Evolutionary conservation across 2,329 filamentous ascomycete species (phyloP), one percentile per base, ranked within the genome.

Genomic region (Talaromyces sp.): DNA sequence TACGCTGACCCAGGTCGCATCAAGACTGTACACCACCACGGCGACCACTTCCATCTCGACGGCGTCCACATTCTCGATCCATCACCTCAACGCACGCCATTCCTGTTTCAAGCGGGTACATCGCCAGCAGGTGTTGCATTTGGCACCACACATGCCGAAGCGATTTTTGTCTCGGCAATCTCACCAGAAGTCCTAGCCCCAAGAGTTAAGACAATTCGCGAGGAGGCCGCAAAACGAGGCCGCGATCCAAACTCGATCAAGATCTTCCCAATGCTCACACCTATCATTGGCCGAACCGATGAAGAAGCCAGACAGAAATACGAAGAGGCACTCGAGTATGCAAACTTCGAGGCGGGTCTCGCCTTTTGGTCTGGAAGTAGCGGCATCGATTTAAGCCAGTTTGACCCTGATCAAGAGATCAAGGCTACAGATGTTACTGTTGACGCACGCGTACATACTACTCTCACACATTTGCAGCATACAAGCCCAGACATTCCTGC

Each of bases 301-400:
- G 85, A 87, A 60, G 87, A 89, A 69, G 88, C 89, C 0, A 74
- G 81, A 61, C 82, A 80, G 8, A 90, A 90, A 72, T 84, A 87
- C 57, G 74, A 79, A 0, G 84, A 89, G 6, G 85, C 85, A 62
- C 78, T 82, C 10, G 80, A 82, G 61, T 85, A 89, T 68, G 88
- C 86, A 0, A 82, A 82, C 2, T 78, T 82, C 49, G 88, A 88
- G 65, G 89, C 89, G 1, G 88, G 88, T 0, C 70, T 91, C 61
- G 86, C 88, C 1, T 73, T 91, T n/a, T 92, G 91, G 67, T 87
- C 88, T 19, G 89, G 88, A 1, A 91, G 88, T 87, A 91, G 88
- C 0, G 89, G 86, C 0, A 86, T 88, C 55, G 84, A 89, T 69
- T 73, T 89, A 19, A 77, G 80, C 8, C 75, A 81, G 47, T 88